Conservation (phyloP, 2,329 filamentous ascomycete species). For the Hypoxylon sp. region DNA sequence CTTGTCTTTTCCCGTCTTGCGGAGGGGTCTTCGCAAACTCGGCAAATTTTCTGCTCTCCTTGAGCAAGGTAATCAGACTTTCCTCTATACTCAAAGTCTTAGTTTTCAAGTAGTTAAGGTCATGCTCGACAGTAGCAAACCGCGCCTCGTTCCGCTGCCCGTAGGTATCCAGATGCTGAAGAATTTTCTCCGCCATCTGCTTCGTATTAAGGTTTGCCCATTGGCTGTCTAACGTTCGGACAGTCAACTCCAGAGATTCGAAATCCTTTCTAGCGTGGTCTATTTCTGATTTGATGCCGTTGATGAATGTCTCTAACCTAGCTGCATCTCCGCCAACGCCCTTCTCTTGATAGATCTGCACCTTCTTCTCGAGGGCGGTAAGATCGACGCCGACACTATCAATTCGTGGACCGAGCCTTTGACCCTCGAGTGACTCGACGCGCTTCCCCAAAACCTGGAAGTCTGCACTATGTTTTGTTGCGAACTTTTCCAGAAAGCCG, state of each 20-base stretch:
- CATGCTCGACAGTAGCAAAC: slow-evolving; percentile 15
- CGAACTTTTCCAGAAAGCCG: slow-evolving; percentile 22
- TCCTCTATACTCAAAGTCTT: slow-evolving; percentile 11
- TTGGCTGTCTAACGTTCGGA: slow-evolving; percentile 61
- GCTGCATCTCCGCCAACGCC: slow-evolving; percentile 15
- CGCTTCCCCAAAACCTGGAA: slow-evolving; percentile 11
- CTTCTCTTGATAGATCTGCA: slow-evolving; percentile 21
- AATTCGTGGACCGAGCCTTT: slow-evolving; percentile 14
- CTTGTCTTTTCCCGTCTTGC: slow-evolving; percentile 29
- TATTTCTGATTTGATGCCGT: slow-evolving; percentile 48
- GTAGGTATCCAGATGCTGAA: slow-evolving; percentile 52
- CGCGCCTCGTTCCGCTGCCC: slow-evolving; percentile 29
- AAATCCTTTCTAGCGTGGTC: slow-evolving; percentile 52
- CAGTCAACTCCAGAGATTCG: slow-evolving; percentile 55
- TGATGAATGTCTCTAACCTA: slow-evolving; percentile 2
- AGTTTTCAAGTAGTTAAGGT: slow-evolving; percentile 1
- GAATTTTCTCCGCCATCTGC: slow-evolving; percentile 59
- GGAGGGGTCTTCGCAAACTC: slow-evolving; percentile 11
- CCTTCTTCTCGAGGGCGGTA: slow-evolving; percentile 23
- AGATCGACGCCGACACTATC: slow-evolving; percentile 15
- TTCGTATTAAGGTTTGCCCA: slow-evolving; percentile 66
- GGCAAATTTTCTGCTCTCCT: slow-evolving; percentile 1
- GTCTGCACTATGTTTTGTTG: neutral
- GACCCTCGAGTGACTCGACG: slow-evolving; percentile 31
- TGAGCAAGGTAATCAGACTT: neutral